phyloP scores from a whole-genome alignment of 345 rosid species.

The Syzygium grande region DNA sequence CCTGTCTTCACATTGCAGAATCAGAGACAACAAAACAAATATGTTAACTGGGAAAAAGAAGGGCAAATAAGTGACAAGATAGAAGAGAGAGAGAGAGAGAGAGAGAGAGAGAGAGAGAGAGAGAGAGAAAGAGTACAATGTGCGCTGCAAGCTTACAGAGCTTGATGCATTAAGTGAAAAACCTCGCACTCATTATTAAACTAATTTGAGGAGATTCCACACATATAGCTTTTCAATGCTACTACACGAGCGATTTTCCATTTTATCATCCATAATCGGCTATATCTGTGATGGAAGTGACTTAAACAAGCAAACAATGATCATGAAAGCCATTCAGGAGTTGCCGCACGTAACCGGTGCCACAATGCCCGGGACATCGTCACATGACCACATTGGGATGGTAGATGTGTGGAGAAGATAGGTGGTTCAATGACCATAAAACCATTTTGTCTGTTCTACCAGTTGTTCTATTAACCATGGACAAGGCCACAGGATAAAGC shows the following conservation, averaged over 20 bases:
- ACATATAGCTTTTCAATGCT: too few species aligned
- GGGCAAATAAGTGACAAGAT: background rate
- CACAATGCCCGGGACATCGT: background rate
- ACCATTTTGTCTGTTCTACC: background rate
- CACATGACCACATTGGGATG: background rate
- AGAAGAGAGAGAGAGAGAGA: background rate
- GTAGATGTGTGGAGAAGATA: background rate
- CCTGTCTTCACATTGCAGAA: background rate
- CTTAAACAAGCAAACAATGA: background rate
- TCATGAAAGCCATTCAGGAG: background rate
- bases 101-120: background rate
- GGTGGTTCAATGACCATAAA: background rate
- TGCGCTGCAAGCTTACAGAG: background rate
- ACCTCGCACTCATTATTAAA: background rate
- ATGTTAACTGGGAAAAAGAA: background rate
- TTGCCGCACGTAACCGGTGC: background rate
- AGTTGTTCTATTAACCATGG: conserved; percentile 1
- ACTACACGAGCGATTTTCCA: background rate
- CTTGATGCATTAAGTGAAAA: background rate
- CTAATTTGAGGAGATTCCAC: too few species aligned
- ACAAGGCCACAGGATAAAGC: conserved; percentile 87
- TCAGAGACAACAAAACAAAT: background rate
- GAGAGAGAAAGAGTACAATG: background rate
- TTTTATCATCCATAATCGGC: background rate
- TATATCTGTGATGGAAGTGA: background rate